Evolutionary conservation across 2,329 filamentous ascomycete species (phyloP), one percentile per base, ranked within the genome.

Genomic region (Beauveria australis): DNA sequence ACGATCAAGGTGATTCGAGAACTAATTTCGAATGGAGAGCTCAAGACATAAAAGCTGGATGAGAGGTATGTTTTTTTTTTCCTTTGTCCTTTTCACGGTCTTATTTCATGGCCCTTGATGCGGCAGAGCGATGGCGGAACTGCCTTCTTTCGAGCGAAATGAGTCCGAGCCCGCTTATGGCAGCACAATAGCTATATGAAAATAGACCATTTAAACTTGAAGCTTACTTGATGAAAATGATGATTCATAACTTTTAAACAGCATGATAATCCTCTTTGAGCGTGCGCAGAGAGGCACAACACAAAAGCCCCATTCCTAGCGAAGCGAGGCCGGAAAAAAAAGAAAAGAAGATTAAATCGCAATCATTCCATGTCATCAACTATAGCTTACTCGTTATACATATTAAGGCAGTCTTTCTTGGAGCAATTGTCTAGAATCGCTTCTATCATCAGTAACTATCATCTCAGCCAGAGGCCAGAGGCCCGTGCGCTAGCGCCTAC

Each of bases 1-100:
- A 69, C 65, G 49, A 65, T 70, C 6, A 64, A 64, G n/a, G 66
- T 64, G 0, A 69, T 68, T 22, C 64, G 69, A 8, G 60, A 56
- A 22, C 64, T 71, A 60, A 66, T 67, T 2, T 41, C 18, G 7
- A 66, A 67, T 54, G 64, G 63, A 22, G 48, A 60, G 12, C 55
- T 64, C 30, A 59, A 62, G 30, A 55, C 26, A 26, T 59, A 46
- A 40, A 26, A 9, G 47, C 9, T 18, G 19, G 19, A 49, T 9
- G 8, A 33, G 26, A 47, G 33, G 24, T 30, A 33, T 12, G 10
- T 24, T 24, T 24, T 24, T 24, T 24, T 24, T 24, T 28, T 28
- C 8, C 7, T 47, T 47, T 22, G 19, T 12, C 19, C 4, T 44
- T 26, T 26, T 24, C 44, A 47, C 19, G 3, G 5, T 28, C 46